Percentiles rank a stretch among this genome's conserved stretches.
Conservation (phyloP, 164 flowering plant genomes). For the Umbellularia californica region DNA sequence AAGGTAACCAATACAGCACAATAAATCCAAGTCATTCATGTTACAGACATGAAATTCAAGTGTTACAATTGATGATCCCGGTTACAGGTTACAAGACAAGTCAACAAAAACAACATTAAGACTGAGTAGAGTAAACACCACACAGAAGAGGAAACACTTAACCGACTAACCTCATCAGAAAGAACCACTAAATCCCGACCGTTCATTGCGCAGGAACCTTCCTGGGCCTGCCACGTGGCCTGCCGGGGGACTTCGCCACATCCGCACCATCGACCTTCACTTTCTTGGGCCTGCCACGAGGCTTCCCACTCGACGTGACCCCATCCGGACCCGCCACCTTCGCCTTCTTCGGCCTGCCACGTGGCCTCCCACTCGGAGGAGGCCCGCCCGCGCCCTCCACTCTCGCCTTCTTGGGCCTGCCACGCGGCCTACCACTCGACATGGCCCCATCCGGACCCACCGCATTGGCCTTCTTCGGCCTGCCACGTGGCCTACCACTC, state of each 20-base stretch:
- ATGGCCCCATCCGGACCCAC: not conserved
- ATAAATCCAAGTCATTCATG: no score
- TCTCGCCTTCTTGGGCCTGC: not conserved
- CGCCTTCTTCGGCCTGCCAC: slow-evolving; percentile 8
- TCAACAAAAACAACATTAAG: no score
- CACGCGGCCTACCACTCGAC: not conserved
- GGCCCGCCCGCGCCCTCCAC: not conserved
- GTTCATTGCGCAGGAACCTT: not conserved
- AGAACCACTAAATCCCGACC: not conserved
- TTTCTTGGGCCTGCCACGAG: not conserved
- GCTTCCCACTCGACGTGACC: not conserved
- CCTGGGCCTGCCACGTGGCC: not conserved
- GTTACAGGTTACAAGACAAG: no score
- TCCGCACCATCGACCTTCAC: not conserved
- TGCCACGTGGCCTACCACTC: slow-evolving; percentile 4
- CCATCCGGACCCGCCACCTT: not conserved
- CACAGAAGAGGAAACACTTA: no score
- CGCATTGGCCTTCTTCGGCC: not conserved
- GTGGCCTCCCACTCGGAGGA: slow-evolving; percentile 1
- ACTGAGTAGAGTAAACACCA: no score
- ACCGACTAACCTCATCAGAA: not conserved
- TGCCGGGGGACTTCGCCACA: not conserved
- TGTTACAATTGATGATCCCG: no score
- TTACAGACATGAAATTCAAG: no score
- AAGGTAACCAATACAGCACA: no score